Percentiles rank a stretch among this genome's conserved stretches.
Evolutionary conservation across 768 basidiomycete species (phyloP).

Genomic region (Phylloporus sp.): DNA sequence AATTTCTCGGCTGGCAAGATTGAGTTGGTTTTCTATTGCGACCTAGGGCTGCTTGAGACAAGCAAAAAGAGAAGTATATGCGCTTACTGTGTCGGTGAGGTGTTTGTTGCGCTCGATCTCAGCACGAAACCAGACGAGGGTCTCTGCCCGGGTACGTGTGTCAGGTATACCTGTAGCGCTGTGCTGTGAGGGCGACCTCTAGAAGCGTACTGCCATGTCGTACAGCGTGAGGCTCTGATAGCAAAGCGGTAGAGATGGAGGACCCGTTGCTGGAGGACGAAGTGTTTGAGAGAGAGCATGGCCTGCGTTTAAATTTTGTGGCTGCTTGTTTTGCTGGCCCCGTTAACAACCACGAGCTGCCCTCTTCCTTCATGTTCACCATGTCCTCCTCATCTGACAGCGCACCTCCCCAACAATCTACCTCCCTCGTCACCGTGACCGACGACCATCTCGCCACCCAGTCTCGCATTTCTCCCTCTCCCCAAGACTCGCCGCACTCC

Average conservation of each 20-base stretch:
- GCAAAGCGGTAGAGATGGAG: constrained; percentile 61
- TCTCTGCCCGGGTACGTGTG: constrained; percentile 56
- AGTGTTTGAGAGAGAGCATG: constrained; percentile 62
- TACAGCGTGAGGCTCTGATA: constrained; percentile 69
- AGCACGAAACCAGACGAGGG: constrained; percentile 65
- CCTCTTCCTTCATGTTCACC: constrained; percentile 19
- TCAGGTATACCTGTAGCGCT: constrained; percentile 56
- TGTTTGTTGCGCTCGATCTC: constrained; percentile 66
- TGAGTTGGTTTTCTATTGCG: constrained; percentile 59
- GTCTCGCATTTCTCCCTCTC: constrained; percentile 6
- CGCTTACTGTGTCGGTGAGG: constrained; percentile 52
- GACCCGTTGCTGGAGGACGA: constrained; percentile 62
- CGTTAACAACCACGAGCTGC: constrained; percentile 4
- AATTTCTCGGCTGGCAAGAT: constrained; percentile 55
- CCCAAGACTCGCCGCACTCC: constrained; percentile 6
- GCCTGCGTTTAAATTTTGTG: constrained; percentile 11
- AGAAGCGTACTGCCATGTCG: constrained; percentile 7
- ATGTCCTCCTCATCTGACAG: constrained; percentile 33
- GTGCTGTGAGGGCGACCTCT: constrained; percentile 2
- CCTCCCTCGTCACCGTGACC: constrained; percentile 27
- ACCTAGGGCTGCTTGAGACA: constrained; percentile 36
- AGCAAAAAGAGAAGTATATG: background rate
- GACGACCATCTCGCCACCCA: constrained; percentile 32
- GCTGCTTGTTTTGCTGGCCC: constrained; percentile 18
- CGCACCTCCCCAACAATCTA: constrained; percentile 11